Evolutionary conservation across 345 rosid genomes (phyloP).

Genomic region (Geranium brycei): DNA sequence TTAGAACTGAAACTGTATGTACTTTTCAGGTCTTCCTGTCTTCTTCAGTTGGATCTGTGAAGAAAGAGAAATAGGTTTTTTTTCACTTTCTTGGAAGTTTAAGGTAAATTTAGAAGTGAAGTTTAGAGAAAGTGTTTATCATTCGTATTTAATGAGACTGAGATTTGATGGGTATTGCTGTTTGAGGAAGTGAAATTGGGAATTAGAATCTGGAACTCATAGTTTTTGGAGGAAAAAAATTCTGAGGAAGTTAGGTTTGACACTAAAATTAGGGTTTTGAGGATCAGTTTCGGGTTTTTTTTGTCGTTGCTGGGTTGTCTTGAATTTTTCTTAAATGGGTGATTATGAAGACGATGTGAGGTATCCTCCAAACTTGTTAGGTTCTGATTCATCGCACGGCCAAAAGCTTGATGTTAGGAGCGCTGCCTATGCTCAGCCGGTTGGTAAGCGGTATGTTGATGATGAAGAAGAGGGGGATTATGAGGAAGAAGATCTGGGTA

Average conservation of each 20-base stretch:
- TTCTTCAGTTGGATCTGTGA: not conserved
- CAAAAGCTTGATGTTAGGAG: slow-evolving; percentile 45
- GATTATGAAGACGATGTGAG: slow-evolving; percentile 62
- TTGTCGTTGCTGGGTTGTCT: not conserved
- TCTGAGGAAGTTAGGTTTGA: not conserved
- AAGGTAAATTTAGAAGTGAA: not conserved
- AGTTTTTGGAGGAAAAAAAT: too few relatives aligned
- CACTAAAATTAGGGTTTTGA: too few relatives aligned
- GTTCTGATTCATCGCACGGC: slow-evolving; percentile 32
- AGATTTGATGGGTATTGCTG: not conserved
- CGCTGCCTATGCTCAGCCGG: slow-evolving; percentile 24
- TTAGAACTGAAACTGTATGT: not conserved
- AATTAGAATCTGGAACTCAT: too few relatives aligned
- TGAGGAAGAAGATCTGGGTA: slow-evolving; percentile 22
- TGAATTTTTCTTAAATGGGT: slow-evolving; percentile 41
- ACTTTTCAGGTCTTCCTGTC: not conserved
- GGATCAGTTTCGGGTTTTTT: too few relatives aligned
- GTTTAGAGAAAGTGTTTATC: not conserved
- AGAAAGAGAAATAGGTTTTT: not conserved
- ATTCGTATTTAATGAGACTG: not conserved
- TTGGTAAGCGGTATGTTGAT: slow-evolving; percentile 18
- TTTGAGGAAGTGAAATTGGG: not conserved
- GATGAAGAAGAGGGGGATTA: slow-evolving; percentile 32
- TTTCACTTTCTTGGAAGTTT: not conserved
- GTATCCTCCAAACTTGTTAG: slow-evolving; percentile 45